Evolutionary conservation across 495 filamentous ascomycete genomes (phyloP).

Genomic region (Penicillium taxi): DNA sequence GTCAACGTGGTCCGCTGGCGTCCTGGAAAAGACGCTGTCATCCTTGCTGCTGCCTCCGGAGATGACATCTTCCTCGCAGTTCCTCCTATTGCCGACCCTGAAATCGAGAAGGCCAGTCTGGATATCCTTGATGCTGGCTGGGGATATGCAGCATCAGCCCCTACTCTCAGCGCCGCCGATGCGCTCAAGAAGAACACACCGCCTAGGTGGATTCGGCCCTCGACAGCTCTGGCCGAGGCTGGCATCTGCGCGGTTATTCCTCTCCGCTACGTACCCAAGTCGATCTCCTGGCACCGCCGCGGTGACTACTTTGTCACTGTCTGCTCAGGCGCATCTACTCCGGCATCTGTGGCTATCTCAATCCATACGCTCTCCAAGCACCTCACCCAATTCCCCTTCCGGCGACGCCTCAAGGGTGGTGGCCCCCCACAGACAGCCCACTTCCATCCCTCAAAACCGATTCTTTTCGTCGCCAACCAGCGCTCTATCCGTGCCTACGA

Average conservation of each 20-base stretch:
- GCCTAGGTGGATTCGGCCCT: slow-evolving; percentile 76
- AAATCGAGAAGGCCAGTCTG: slow-evolving; percentile 62
- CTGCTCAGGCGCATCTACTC: slow-evolving; percentile 64
- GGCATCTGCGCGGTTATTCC: slow-evolving; percentile 72
- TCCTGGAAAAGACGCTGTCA: slow-evolving; percentile 67
- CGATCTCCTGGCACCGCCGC: slow-evolving; percentile 88
- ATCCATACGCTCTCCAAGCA: slow-evolving; percentile 96
- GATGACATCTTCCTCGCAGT: slow-evolving; percentile 80
- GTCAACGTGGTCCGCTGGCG: slow-evolving; percentile 88
- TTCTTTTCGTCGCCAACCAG: slow-evolving; percentile 94
- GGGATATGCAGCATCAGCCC: slow-evolving; percentile 72
- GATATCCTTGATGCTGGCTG: slow-evolving; percentile 79
- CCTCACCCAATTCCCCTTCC: slow-evolving; percentile 88
- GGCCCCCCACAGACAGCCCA: slow-evolving; percentile 81
- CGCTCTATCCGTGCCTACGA: slow-evolving; percentile 88
- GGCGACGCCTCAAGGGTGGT: slow-evolving; percentile 60
- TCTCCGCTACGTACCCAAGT: slow-evolving; percentile 75
- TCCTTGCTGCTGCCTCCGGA: slow-evolving; percentile 75
- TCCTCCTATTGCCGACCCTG: slow-evolving; percentile 62
- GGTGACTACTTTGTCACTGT: slow-evolving; percentile 94
- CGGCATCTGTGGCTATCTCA: slow-evolving; percentile 62
- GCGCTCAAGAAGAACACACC: slow-evolving; percentile 64
- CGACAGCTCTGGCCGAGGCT: slow-evolving; percentile 59
- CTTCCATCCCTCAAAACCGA: slow-evolving; percentile 88
- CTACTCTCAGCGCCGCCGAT: slow-evolving; percentile 49